Conservation (phyloP, 2,329 filamentous ascomycete species). For the Metarhizium album region DNA sequence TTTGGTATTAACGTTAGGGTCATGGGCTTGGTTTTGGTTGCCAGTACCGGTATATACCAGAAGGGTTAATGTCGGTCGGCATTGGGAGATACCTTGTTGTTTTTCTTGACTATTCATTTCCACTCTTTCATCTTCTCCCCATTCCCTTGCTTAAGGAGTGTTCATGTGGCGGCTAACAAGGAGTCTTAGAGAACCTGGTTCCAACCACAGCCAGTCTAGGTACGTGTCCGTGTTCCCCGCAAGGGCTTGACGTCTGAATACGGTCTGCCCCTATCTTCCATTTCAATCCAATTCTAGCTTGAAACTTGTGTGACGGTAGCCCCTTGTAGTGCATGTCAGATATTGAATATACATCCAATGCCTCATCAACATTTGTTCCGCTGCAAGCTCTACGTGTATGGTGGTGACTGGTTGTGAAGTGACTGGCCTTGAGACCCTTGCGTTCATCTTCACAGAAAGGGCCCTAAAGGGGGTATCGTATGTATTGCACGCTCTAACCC, state of each 20-base stretch:
- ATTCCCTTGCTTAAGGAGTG: neutral
- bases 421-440: neutral
- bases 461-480: conserved; percentile 18
- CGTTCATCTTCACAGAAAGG: conserved; percentile 4
- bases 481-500: conserved; percentile 15
- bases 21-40: neutral
- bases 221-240: neutral
- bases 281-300: neutral
- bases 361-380: no score
- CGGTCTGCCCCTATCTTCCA: neutral
- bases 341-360: no score
- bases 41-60: neutral
- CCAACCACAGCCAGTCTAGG: neutral
- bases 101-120: neutral
- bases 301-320: no score
- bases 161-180: conserved; percentile 3
- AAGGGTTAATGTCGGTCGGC: neutral
- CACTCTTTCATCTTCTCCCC: neutral
- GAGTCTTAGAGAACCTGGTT: conserved; percentile 4
- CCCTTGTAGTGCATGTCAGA: no score
- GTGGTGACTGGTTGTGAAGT: neutral
- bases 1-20: neutral
- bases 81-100: neutral
- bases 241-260: neutral
- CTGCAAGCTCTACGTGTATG: no score